phyloP scores from a whole-genome alignment of 106 monocot species.

The Triglochin maritima region DNA sequence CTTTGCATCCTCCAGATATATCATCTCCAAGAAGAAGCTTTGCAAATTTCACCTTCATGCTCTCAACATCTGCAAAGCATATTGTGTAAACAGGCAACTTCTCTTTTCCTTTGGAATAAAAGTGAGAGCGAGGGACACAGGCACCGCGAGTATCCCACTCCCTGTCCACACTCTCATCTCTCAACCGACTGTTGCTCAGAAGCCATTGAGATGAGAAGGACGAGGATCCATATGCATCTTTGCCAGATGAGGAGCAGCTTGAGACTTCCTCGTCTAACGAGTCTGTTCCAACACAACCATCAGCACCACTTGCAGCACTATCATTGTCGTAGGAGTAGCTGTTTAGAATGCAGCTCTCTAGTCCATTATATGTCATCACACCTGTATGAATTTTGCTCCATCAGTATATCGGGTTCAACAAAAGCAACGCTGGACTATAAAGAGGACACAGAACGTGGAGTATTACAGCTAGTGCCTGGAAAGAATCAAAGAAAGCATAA shows the following conservation, averaged over 20 bases:
- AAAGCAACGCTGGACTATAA: no score
- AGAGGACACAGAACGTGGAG: no score
- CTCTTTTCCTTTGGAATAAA: slow-evolving; percentile 46
- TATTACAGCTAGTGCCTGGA: no score
- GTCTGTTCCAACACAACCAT: slow-evolving; percentile 32
- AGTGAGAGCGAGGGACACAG: slow-evolving; percentile 14
- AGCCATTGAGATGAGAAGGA: slow-evolving; percentile 57
- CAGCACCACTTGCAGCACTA: slow-evolving; percentile 29
- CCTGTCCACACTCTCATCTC: slow-evolving; percentile 28
- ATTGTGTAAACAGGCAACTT: slow-evolving; percentile 50
- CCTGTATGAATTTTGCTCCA: slow-evolving; percentile 30
- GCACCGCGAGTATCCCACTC: slow-evolving; percentile 38
- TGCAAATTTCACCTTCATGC: slow-evolving; percentile 86
- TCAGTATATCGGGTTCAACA: not conserved
- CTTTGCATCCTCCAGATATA: slow-evolving; percentile 59
- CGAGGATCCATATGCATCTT: slow-evolving; percentile 42
- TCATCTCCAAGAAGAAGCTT: slow-evolving; percentile 84
- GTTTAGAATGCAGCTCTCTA: slow-evolving; percentile 71
- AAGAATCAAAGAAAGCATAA: no score
- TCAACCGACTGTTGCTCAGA: slow-evolving; percentile 26
- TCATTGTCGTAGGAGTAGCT: slow-evolving; percentile 54
- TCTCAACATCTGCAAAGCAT: slow-evolving; percentile 51
- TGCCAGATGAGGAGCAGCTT: slow-evolving; percentile 84
- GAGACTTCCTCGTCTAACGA: slow-evolving; percentile 61
- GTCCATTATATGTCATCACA: slow-evolving; percentile 72